Base-by-base conservation (phyloP, 192 early-diverging fungal species). In the Dissophora globulifera region DNA sequence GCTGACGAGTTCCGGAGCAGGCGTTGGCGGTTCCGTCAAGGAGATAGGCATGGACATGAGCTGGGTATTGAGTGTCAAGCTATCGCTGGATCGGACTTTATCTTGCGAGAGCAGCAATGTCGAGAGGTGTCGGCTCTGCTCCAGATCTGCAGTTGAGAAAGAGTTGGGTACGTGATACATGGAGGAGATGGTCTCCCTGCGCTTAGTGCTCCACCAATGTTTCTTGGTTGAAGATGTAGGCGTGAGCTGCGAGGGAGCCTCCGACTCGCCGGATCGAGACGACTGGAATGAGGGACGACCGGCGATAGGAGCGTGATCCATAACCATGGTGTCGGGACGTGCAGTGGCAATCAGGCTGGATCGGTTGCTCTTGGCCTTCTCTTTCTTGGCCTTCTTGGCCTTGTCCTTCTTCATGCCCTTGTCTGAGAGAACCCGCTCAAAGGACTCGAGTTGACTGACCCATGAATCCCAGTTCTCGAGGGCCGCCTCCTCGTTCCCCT, bases 381-480 rank as follows among this genome's bases (percentile, higher is more conserved):
- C 62, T 40, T 76, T 67, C 70, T 75, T 66, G 10, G 31, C 23
- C 20, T 76, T 76, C 47, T 76, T 67, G 32, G 25, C 32, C 54
- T 63, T 63, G 15, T 72, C 69, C 42, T 65, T 64, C 31, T 75
- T 65, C 26, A 76, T 41, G 26, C 72, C 72, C 58, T 76, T 76
- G 19, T 67, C 45, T 6, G 69, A 57, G 25, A 76, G 27, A 8
- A 76, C 63, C 38, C 62, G 60, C 30, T 76, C 72, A 38, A 76
- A 76, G 0, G 72, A 67, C 40, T 76, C 72, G 5, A 76, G 52
- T 30, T 76, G 72, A 22, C 52, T 76, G 2, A 76, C 72, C 72
- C 72, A 76, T 19, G 72, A 76, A 19, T 76, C 72, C 72, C 72
- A 76, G 46, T 76, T 76, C 23, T 76, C 72, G 13, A 67, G 43